Base-by-base conservation (phyloP, 495 filamentous ascomycete species). In the Annulohypoxylon bovei region DNA sequence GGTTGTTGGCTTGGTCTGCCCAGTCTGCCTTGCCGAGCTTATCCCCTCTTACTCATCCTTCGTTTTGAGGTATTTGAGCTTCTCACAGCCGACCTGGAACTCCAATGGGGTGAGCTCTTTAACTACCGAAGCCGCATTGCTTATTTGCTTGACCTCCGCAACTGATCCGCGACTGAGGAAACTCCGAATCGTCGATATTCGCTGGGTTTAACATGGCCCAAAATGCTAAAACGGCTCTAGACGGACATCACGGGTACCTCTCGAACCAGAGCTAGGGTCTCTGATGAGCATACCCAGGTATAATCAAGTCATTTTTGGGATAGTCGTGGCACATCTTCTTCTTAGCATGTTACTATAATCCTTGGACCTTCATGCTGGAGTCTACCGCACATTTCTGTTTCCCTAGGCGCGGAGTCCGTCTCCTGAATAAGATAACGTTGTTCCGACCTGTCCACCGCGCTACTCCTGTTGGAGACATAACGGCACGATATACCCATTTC, bases 381-480 rank as follows among this genome's bases (percentile, higher is more conserved):
- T 44, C 40, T 28, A 33, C 44, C 55, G 23, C 20, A 44, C n/a
- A 59, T 55, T 25, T 68, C 55, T 22, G n/a, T 44, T 62, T 30
- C 20, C 47, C 53, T 67, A 60, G 59, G 35, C 44, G 52, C 64
- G 52, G 64, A 63, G 35, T 9, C 58, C 58, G 37, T 59, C 42
- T 18, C 63, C 33, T 53, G 57, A 58, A 65, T 62, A 44, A 56
- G 56, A 62, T 27, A 62, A 37, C 42, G 47, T 54, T 71, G 61
- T 28, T 62, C 62, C 56, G 62, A 65, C 12, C 67, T 62, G 53
- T 46, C 63, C 69, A 67, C 64, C 62, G 22, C 70, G 56, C 59
- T 73, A 73, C 65, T 33, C 61, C 62, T 28, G 40, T 68, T 73
- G 56, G 70, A 64, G 65, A 68, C 44, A 72, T 44, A 33, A 61